Conservation (phyloP, 108 stramenopile species). For the Nitzschia sp. region DNA sequence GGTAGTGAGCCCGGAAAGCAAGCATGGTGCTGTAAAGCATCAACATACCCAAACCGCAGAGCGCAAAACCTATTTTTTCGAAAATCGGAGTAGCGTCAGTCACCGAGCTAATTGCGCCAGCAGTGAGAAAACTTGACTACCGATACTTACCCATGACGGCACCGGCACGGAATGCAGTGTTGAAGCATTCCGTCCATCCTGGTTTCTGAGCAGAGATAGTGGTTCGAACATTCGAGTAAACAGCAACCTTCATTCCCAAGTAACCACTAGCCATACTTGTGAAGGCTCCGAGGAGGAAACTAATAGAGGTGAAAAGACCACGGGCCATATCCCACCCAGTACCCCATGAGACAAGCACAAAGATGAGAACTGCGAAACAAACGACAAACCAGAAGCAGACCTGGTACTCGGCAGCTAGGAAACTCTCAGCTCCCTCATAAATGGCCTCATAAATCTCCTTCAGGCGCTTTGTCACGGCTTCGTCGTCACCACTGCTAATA, state of each 20-base stretch:
- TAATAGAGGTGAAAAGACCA: conserved; percentile 89
- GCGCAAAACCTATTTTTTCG: conserved; percentile 90
- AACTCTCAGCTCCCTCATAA: conserved; percentile 94
- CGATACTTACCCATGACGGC: conserved; percentile 94
- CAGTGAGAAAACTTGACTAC: too few species aligned
- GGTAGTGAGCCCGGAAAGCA: conserved; percentile 81
- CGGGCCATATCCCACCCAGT: conserved; percentile 83
- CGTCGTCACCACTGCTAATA: conserved; percentile 59
- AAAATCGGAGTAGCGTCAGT: too few species aligned
- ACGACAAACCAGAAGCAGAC: conserved; percentile 93
- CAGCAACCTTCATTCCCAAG: conserved; percentile 98
- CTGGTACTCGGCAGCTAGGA: conserved; percentile 93
- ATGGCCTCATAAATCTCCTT: conserved; percentile 93
- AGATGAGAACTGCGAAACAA: conserved; percentile 79
- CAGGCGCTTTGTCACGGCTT: conserved; percentile 77
- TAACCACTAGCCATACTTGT: conserved; percentile 88
- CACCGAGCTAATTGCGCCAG: neutral
- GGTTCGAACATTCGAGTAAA: conserved; percentile 95
- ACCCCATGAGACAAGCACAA: conserved; percentile 90
- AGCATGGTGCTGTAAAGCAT: conserved; percentile 87
- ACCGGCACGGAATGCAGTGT: conserved; percentile 97
- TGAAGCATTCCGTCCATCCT: conserved; percentile 90
- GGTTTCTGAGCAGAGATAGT: conserved; percentile 89
- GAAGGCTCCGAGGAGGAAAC: conserved; percentile 92
- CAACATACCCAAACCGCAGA: conserved; percentile 91